Conservation (phyloP, 352 stramenopile genomes). For the Pythium brassicae region DNA sequence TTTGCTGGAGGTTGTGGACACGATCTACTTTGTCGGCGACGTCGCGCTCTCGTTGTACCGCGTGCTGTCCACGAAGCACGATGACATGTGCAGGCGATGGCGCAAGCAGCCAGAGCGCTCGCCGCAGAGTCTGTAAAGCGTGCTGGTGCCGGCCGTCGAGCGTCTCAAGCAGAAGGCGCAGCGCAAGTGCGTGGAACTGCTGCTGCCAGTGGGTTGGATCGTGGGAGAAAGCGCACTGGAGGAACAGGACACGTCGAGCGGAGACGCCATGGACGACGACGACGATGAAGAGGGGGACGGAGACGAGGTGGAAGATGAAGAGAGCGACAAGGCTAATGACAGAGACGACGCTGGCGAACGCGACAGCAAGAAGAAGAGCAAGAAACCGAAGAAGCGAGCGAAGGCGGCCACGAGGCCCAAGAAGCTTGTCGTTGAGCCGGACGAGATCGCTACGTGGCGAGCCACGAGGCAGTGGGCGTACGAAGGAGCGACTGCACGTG, state of each 20-base stretch:
- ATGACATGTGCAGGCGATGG: conserved; percentile 6
- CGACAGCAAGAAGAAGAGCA: conserved; percentile 16
- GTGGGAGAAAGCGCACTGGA: conserved; percentile 51
- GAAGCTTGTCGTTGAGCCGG: conserved; percentile 26
- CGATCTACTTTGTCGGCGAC: conserved; percentile 68
- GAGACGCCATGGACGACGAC: conserved; percentile 12
- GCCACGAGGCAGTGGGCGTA: conserved; percentile 20
- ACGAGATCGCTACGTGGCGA: conserved; percentile 25
- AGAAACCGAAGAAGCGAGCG: conserved; percentile 16
- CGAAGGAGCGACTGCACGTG: conserved; percentile 38
- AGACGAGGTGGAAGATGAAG: conserved; percentile 35
- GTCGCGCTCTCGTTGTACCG: conserved; percentile 53
- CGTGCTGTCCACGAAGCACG: conserved; percentile 29
- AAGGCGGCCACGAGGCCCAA: conserved; percentile 11
- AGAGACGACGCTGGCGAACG: conserved; percentile 14
- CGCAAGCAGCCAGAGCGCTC: neutral
- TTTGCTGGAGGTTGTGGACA: conserved; percentile 45
- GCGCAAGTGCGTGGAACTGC: conserved; percentile 43
- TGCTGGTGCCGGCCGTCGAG: conserved; percentile 40
- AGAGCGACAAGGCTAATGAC: conserved; percentile 18
- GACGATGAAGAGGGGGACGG: conserved; percentile 33
- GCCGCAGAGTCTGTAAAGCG: conserved; percentile 20
- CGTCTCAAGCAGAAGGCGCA: conserved; percentile 62
- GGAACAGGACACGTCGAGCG: conserved; percentile 23
- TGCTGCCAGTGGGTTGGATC: conserved; percentile 60